A percentile compares a stretch with the other conserved stretches of the same genome.
Evolutionary conservation across 169 alveolate species (phyloP).

Genomic region (Blepharisma undulans): DNA sequence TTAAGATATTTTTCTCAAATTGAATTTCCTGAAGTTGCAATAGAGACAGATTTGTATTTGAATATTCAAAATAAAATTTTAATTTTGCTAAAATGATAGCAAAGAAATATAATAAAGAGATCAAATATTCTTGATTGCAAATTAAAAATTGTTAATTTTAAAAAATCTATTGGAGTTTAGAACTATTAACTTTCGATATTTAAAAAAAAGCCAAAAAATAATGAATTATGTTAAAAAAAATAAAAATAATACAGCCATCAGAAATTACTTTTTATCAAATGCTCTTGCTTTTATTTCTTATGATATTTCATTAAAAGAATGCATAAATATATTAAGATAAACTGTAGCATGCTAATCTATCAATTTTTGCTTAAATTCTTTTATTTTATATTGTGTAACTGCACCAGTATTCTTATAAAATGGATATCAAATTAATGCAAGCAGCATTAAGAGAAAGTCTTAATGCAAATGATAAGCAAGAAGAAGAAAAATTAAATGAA

Average conservation of each 20-base stretch:
- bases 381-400: neutral
- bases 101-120: too few species aligned
- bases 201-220: too few species aligned
- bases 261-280: neutral
- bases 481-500: neutral
- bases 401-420: neutral
- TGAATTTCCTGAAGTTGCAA: too few species aligned
- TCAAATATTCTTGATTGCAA: too few species aligned
- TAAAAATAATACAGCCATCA: neutral
- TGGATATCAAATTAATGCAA: neutral
- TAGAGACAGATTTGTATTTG: too few species aligned
- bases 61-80: too few species aligned
- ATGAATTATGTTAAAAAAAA: too few species aligned
- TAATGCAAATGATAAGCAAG: neutral
- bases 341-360: neutral
- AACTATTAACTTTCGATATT: too few species aligned
- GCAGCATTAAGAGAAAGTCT: neutral
- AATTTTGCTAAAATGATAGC: too few species aligned
- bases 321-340: neutral
- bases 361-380: neutral
- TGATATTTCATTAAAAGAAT: neutral
- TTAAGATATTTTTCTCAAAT: too few species aligned
- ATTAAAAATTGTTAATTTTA: too few species aligned
- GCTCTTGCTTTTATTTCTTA: neutral
- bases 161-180: too few species aligned